Percentiles rank a stretch among this genome's conserved stretches.
These are phyloP conservation scores for Tephrocybe rancida DNA, from an alignment of 768 basidiomycete genomes.

Conservation along the genomic window DNA sequence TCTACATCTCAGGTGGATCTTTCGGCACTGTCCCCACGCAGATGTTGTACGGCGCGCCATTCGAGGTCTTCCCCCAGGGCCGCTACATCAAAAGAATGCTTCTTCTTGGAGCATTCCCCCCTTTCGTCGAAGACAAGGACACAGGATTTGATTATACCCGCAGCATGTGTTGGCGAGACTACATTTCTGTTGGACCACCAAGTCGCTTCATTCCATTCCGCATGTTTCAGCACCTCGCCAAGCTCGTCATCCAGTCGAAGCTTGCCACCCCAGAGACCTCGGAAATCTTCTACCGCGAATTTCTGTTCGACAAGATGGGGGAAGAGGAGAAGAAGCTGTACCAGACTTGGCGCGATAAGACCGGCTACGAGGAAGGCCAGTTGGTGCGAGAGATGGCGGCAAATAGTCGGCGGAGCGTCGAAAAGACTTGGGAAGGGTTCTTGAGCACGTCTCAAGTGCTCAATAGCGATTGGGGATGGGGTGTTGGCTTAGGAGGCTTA, in stretches of 20 bases:
- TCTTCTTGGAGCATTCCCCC: conserved; percentile 40
- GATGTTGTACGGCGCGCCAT: conserved; percentile 51
- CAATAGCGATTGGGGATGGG: conserved; percentile 45
- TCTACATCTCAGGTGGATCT: conserved; percentile 50
- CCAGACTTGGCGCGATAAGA: conserved; percentile 37
- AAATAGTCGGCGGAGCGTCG: conserved; percentile 40
- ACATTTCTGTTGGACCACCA: conserved; percentile 40
- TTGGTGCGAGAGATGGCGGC: conserved; percentile 36
- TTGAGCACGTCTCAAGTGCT: conserved; percentile 32
- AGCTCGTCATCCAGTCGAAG: conserved; percentile 28
- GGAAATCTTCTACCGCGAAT: conserved; percentile 34
- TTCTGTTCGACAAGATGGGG: conserved; percentile 34
- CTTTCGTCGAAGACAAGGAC: conserved; percentile 38
- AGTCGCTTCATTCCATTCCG: conserved; percentile 35
- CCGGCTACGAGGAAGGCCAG: conserved; percentile 40
- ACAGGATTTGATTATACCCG: conserved; percentile 30
- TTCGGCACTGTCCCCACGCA: conserved; percentile 50
- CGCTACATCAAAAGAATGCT: conserved; percentile 42
- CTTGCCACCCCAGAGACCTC: conserved; percentile 36
- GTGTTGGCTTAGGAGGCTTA: conserved; percentile 33
- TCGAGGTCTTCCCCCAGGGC: conserved; percentile 46
- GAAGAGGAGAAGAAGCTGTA: conserved; percentile 37
- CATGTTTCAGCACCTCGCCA: conserved; percentile 26
- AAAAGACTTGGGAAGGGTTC: conserved; percentile 47
- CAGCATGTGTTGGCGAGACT: conserved; percentile 42